These are phyloP conservation scores for Naganishia randhawae DNA, from an alignment of 768 basidiomycete genomes.

Conservation along the genomic window DNA sequence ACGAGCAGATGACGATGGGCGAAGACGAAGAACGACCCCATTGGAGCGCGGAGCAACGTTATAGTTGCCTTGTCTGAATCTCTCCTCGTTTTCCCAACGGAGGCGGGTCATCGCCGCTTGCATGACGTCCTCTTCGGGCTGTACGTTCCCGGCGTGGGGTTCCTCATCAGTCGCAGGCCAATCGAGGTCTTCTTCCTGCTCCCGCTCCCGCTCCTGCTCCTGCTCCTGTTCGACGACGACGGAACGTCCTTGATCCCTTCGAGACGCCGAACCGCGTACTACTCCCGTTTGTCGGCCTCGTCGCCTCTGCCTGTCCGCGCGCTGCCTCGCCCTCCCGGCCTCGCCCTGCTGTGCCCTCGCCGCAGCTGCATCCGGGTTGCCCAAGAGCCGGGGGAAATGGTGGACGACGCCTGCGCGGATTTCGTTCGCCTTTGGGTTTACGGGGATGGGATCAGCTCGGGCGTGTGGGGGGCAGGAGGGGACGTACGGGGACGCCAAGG, in stretches of 20 bases:
- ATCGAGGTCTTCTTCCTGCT: conserved; percentile 4
- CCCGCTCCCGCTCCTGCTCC: neutral
- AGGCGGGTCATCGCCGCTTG: conserved; percentile 2
- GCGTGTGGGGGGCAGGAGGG: neutral
- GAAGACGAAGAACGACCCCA: conserved; percentile 16
- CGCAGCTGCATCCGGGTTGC: neutral
- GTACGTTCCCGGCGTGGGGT: neutral
- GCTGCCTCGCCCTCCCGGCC: neutral
- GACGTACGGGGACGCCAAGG: conserved; percentile 21
- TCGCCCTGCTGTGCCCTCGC: conserved; percentile 12
- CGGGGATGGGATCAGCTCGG: neutral
- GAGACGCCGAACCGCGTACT: neutral
- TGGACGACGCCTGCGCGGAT: conserved; percentile 17
- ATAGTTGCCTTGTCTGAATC: conserved; percentile 24
- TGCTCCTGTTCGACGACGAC: neutral
- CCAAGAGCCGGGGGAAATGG: conserved; percentile 11
- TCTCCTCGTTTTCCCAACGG: conserved; percentile 23
- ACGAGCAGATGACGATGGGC: neutral
- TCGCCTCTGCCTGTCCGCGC: conserved; percentile 14
- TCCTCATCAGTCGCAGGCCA: neutral
- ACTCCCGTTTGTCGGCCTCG: neutral
- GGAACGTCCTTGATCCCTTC: neutral
- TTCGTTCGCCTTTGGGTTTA: conserved; percentile 1
- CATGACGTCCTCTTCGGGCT: conserved; percentile 4
- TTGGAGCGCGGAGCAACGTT: conserved; percentile 28